phyloP scores from a whole-genome alignment of 768 basidiomycete genomes.

The Lactarius akahatsu region DNA sequence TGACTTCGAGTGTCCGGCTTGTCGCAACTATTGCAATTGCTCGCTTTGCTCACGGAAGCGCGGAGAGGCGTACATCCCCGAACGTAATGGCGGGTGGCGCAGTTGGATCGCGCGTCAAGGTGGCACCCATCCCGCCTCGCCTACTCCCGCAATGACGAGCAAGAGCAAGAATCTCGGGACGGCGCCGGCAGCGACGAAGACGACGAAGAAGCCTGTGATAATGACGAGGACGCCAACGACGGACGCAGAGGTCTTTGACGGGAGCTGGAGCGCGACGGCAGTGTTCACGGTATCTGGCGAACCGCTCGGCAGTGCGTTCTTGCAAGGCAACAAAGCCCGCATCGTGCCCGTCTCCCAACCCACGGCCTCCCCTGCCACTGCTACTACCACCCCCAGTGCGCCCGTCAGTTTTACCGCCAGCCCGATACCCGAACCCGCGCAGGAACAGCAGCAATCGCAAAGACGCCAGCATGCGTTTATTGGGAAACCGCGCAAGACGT shows the following conservation, averaged over 20 bases:
- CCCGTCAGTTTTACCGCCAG: no score
- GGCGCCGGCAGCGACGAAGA: neutral
- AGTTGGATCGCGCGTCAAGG: no score
- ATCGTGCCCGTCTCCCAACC: neutral
- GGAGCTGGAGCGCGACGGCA: neutral
- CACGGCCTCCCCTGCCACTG: neutral
- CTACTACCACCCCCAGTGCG: neutral
- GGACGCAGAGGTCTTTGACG: neutral
- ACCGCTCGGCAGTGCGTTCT: neutral
- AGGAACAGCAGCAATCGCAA: neutral
- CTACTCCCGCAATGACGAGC: no score
- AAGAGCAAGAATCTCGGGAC: neutral
- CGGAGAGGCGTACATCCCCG: no score
- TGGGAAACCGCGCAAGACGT: conserved; percentile 13
- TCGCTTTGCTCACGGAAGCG: no score
- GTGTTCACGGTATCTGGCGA: conserved; percentile 6
- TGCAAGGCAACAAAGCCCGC: neutral
- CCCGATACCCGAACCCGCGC: neutral
- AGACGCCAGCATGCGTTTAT: neutral
- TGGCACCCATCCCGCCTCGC: no score
- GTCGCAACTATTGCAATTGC: no score
- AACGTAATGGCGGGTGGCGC: no score
- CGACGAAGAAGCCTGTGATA: neutral
- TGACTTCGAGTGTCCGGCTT: no score
- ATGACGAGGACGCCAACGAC: neutral